Base-by-base conservation (phyloP, 139 green algal genomes). In the Chlorella sp. region DNA sequence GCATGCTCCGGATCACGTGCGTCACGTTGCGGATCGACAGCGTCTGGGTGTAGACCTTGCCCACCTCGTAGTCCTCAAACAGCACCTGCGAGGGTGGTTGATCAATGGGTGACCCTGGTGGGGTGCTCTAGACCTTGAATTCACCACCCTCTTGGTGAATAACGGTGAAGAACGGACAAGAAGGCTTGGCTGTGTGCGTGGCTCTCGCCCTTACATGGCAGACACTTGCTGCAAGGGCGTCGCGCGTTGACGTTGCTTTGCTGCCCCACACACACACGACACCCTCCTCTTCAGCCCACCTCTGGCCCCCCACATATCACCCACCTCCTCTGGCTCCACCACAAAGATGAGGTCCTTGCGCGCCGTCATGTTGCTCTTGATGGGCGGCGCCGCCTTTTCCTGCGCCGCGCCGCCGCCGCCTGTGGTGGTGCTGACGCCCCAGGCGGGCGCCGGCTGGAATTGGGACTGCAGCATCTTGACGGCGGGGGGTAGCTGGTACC, bases 21-120 rank as follows among this genome's bases (percentile, higher is more conserved):
- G 81, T 82, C 49, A 88, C 78, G 73, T 92, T 92, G 50, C 84
- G 83, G 31, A 92, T 51, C 34, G 68, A 31, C 42, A 92, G 67
- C 5, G 49, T 33, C 72, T 81, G 65, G 5, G 74, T 73, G 62
- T 87, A 89, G 27, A 79, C 74, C 0, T n/a, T 29, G 6, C 77
- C 81, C 6, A 76, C 62, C 61, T 76, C 75, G 34, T 84, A 86
- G 31, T 78, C 67, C 5, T 72, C 80, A 72, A 93, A 93, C 34
- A 82, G 27, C 27, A 72, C 67, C 67, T 72, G 67, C 66, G 31
- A 35, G 3, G 10, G n/a, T n/a, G n/a, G n/a, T n/a, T n/a, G n/a
- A n/a, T n/a, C n/a, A n/a, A n/a, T n/a, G n/a, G n/a, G n/a, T n/a
- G n/a, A n/a, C n/a, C n/a, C n/a, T n/a, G n/a, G n/a, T n/a, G n/a